Evolutionary conservation across 2,329 filamentous ascomycete species (phyloP), one percentile per base, ranked within the genome.

Genomic region (Fusarium metavorans): DNA sequence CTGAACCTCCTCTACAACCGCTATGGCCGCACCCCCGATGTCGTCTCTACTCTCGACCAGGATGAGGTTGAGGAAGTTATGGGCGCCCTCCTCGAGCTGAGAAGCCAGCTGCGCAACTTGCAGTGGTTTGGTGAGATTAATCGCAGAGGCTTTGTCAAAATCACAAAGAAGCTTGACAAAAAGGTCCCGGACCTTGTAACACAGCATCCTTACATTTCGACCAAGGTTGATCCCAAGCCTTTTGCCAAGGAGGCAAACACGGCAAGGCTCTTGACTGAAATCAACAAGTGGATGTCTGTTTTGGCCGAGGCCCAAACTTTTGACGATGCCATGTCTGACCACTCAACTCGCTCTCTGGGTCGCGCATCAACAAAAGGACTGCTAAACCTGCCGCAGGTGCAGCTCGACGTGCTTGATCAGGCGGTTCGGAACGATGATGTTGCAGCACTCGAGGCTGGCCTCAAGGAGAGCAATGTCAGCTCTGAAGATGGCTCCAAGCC

Each of bases 81-180:
- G 86, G 95, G 93, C 39, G 95, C 95, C 39, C 87, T 99, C 60
- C 89, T 98, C 35, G 97, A 99, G 83, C 88, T 98, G 70, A 91
- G 97, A 67, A 93, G 92, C 62, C 94, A 97, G 81, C 85, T 98
- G 76, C 90, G 97, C 69, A 98, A 98, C 79, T 87, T 99, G 62
- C 94, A 97, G 82, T 98, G 95, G 95, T 99, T 98, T 81, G 96
- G 95, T 59, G 96, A 98, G 84, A 96, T 98, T 79, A 99, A 99
- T 83, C 91, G 95, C 62, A 90, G 94, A 74, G 97, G 97, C 2
- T 99, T 99, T 80, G 91, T 97, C 82, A 99, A 99, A 86, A 99
- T 99, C 83, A 98, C 97, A 61, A 99, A 99, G 87, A 99, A 99
- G 84, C 87, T 98, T 54, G 97, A 99, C 84, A 99, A 99, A 86